Conservation (phyloP, 257 asterid genomes). For the Primulina tabacum region DNA sequence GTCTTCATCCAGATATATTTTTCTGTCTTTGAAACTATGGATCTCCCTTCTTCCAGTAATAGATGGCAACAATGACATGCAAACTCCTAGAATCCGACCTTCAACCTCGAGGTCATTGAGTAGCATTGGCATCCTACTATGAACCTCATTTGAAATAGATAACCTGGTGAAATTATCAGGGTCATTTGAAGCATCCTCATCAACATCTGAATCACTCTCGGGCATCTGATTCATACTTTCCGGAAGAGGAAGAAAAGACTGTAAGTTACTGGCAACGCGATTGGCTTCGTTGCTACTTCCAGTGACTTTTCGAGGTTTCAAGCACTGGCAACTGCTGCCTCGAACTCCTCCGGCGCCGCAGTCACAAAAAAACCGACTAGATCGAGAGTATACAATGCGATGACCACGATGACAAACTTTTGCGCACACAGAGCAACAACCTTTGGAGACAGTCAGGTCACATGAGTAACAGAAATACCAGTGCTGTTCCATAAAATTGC, state of each 20-base stretch:
- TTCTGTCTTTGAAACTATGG: conserved; percentile 57
- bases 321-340: conserved; percentile 94
- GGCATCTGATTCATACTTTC: conserved; percentile 83
- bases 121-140: conserved; percentile 64
- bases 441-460: conserved; percentile 95
- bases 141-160: conserved; percentile 73
- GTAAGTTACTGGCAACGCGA: conserved; percentile 61
- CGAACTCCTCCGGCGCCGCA: conserved; percentile 99
- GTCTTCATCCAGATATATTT: conserved; percentile 57
- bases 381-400: conserved; percentile 97
- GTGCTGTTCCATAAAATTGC: conserved; percentile 99
- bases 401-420: conserved; percentile 99
- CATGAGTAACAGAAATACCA: conserved; percentile 99
- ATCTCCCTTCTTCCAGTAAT: conserved; percentile 67
- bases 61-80: conserved; percentile 72
- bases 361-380: conserved; percentile 98
- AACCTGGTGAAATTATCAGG: conserved; percentile 59
- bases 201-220: conserved; percentile 90
- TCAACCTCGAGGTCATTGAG: conserved; percentile 76
- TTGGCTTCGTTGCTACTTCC: conserved; percentile 58
- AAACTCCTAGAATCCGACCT: conserved; percentile 62
- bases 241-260: conserved; percentile 73
- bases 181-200: conserved; percentile 69
- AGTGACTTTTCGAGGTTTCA: conserved; percentile 86
- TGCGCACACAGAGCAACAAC: conserved; percentile 98